Percentiles rank a stretch among this genome's conserved stretches.
Evolutionary conservation across 495 filamentous ascomycete genomes (phyloP).

Genomic region (Xylaria grammica): DNA sequence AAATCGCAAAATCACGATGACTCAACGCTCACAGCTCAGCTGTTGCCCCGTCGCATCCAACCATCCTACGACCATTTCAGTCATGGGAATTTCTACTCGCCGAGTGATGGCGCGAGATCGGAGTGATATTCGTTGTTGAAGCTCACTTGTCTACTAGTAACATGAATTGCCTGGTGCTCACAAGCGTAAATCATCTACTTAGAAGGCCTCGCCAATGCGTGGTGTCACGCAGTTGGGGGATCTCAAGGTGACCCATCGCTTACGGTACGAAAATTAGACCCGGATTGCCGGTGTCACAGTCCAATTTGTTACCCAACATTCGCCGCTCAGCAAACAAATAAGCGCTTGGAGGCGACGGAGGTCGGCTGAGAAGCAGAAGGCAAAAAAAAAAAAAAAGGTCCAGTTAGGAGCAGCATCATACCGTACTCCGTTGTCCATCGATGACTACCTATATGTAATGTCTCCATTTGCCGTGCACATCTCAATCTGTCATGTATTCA

Average conservation of each 20-base stretch:
- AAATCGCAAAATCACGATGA: slow-evolving; percentile 23
- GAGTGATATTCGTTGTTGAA: slow-evolving; percentile 8
- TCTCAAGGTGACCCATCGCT: slow-evolving; percentile 7
- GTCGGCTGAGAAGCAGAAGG: slow-evolving; percentile 1
- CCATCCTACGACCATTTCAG: slow-evolving; percentile 9
- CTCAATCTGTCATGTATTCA: slow-evolving; percentile 14
- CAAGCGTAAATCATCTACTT: slow-evolving; percentile 18
- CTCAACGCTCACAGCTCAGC: slow-evolving; percentile 21
- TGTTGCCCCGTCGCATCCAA: background rate
- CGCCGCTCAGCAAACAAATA: slow-evolving; percentile 21
- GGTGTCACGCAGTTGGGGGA: slow-evolving; percentile 15
- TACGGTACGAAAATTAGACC: slow-evolving; percentile 9
- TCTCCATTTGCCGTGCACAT: slow-evolving; percentile 9
- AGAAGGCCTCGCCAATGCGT: slow-evolving; percentile 6
- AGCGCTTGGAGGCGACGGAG: slow-evolving; percentile 12
- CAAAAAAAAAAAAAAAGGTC: background rate
- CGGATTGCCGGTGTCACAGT: slow-evolving; percentile 13
- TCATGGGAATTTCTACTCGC: background rate
- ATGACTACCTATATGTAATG: too few species aligned
- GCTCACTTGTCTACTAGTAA: background rate
- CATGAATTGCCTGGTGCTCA: slow-evolving; percentile 5
- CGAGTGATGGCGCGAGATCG: slow-evolving; percentile 20
- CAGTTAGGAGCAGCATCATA: background rate
- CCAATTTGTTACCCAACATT: slow-evolving; percentile 19
- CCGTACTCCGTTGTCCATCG: too few species aligned